Percentiles rank a stretch among this genome's conserved stretches.
Evolutionary conservation across 192 early-diverging fungal genomes (phyloP).

Genomic region (Pilobolus umbonatus): DNA sequence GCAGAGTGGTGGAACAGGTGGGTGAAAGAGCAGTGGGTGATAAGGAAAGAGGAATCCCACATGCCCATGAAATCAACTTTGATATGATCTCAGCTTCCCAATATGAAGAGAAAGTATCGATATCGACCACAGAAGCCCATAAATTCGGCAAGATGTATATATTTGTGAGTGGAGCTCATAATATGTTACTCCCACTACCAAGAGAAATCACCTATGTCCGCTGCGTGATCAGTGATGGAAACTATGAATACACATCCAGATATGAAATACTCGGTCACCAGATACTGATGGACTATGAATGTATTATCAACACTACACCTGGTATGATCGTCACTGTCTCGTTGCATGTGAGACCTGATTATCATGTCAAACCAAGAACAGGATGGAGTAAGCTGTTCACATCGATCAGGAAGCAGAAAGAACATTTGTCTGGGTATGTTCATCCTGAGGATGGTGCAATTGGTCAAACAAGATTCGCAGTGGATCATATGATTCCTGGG

Average conservation of each 20-base stretch:
- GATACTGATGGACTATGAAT: constrained; percentile 23
- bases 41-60: constrained; percentile 9
- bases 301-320: constrained; percentile 15
- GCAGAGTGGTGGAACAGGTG: not conserved
- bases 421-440: constrained; percentile 23
- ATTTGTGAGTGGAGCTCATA: constrained; percentile 10
- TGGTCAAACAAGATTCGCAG: constrained; percentile 26
- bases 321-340: constrained; percentile 21
- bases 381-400: constrained; percentile 16
- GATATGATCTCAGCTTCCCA: not conserved
- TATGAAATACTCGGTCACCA: constrained; percentile 20
- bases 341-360: constrained; percentile 23
- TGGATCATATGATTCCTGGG: constrained; percentile 19
- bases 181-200: constrained; percentile 18
- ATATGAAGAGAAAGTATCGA: not conserved
- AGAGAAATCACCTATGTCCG: constrained; percentile 26
- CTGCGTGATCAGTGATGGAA: constrained; percentile 27
- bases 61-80: constrained; percentile 13
- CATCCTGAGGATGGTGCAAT: constrained; percentile 25
- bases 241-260: constrained; percentile 21
- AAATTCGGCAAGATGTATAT: constrained; percentile 20
- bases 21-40: not conserved
- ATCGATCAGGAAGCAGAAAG: constrained; percentile 21
- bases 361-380: constrained; percentile 19
- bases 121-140: not conserved